These are phyloP conservation scores for Solanum pimpinellifolium DNA, from an alignment of 257 asterid species.

Conservation along the genomic window DNA sequence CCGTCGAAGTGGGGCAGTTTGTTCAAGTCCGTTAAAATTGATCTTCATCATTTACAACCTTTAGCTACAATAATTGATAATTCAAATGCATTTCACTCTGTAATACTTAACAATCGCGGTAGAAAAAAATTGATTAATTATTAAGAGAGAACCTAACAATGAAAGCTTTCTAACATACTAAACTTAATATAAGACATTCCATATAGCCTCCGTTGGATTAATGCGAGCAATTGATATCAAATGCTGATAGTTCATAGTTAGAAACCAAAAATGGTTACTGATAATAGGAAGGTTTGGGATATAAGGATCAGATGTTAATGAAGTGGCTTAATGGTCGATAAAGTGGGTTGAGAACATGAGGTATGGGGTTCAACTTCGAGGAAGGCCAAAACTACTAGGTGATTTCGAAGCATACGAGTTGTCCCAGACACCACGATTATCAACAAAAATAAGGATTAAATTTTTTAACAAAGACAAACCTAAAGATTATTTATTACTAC, in stretches of 20 bases:
- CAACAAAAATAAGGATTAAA: not conserved
- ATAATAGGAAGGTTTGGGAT: not conserved
- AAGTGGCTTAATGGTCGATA: not conserved
- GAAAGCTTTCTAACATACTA: not conserved
- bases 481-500: not conserved
- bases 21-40: constrained; percentile 67
- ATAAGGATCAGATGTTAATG: not conserved
- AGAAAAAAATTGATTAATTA: not conserved
- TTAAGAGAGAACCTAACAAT: not conserved
- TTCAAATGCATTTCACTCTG: not conserved
- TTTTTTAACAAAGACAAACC: not conserved
- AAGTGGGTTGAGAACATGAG: not conserved
- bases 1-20: constrained; percentile 37
- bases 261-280: not conserved
- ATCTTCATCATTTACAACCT: constrained; percentile 48
- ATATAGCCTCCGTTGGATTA: not conserved
- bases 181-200: not conserved
- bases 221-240: not conserved
- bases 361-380: not conserved
- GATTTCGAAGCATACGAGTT: not conserved
- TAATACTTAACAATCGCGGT: not conserved
- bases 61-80: constrained; percentile 1
- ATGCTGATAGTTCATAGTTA: not conserved
- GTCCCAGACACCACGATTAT: not conserved
- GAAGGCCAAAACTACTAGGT: not conserved